Evolutionary conservation across 2,329 filamentous ascomycete species (phyloP).

Genomic region (Scleromitrula shiraiana): DNA sequence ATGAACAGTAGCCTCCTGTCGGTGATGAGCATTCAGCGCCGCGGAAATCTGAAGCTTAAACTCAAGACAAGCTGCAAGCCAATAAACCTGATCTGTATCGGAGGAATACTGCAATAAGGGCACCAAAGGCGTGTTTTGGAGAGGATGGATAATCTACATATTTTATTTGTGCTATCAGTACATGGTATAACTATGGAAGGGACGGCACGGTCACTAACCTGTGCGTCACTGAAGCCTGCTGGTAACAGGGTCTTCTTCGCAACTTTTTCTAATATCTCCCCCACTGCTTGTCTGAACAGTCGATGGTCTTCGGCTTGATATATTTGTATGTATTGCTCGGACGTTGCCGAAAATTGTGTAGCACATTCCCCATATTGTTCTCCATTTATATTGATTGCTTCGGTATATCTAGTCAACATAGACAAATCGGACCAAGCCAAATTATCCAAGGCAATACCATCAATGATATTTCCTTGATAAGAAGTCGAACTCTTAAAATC

Average conservation of each 20-base stretch:
- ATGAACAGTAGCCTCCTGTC: constrained; percentile 35
- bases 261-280: constrained; percentile 20
- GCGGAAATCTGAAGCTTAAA: constrained; percentile 38
- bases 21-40: constrained; percentile 36
- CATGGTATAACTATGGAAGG: constrained; percentile 22
- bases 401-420: constrained; percentile 23
- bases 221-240: constrained; percentile 32
- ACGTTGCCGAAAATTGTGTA: not conserved
- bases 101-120: constrained; percentile 36
- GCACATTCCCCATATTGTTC: not conserved
- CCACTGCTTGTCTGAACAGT: constrained; percentile 20
- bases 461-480: constrained; percentile 12
- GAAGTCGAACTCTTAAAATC: constrained; percentile 1
- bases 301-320: constrained; percentile 19
- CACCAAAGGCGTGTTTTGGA: constrained; percentile 49
- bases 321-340: constrained; percentile 18
- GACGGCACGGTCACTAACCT: constrained; percentile 35
- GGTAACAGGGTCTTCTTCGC: constrained; percentile 17
- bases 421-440: constrained; percentile 27
- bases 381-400: constrained; percentile 7
- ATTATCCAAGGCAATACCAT: constrained; percentile 25
- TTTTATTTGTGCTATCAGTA: constrained; percentile 29
- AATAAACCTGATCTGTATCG: constrained; percentile 32
- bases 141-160: constrained; percentile 47
- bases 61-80: constrained; percentile 47